Base-by-base conservation (phyloP, 2,329 filamentous ascomycete species). In the Lachnellula hyalina region DNA sequence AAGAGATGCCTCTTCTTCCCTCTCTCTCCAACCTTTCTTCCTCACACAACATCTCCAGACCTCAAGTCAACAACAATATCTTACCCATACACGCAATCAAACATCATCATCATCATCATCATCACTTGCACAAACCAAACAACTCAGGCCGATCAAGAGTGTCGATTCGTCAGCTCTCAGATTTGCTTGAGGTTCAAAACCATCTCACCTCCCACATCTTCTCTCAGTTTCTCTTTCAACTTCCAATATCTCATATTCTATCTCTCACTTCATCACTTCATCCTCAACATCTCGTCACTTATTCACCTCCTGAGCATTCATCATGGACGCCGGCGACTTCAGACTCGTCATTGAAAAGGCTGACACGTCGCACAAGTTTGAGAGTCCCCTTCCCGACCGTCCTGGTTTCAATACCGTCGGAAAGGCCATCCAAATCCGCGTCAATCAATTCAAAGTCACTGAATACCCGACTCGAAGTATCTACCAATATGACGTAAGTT, bases 401-500 rank as follows among this genome's bases (percentile, higher is more conserved):
- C 80, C 80, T 0, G 77, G 73, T 0, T 83, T 80, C 68, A 87
- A 85, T 58, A 78, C 71, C 0, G 73, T 75, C 7, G 86, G 85
- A 1, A 81, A 78, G 57, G 67, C 74, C 0, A 77, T 84, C 19
- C 66, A 71, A 0, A 63, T 90, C 1, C 70, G 67, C 0, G 73
- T 96, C 38, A 97, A 97, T 68, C 84, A 90, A 11, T 96, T 86
- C 71, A 78, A 84, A 0, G 85, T 96, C 52, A 72, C 69, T 0
- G 72, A 75, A 9, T 82, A 85, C 53, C 84, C 84, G 0, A 76
- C 70, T 2, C 79, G 76, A 12, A 80, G 82, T 0, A 81, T 96
- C 21, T 85, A 85, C 59, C 92, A 96, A 67, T 97, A 93, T 63
- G 90, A 96, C 73, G 89, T 92, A 74, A 79, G 87, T 79, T 49